phyloP scores from a whole-genome alignment of 2,329 filamentous ascomycete genomes.

The Chlorencoelia australis region DNA sequence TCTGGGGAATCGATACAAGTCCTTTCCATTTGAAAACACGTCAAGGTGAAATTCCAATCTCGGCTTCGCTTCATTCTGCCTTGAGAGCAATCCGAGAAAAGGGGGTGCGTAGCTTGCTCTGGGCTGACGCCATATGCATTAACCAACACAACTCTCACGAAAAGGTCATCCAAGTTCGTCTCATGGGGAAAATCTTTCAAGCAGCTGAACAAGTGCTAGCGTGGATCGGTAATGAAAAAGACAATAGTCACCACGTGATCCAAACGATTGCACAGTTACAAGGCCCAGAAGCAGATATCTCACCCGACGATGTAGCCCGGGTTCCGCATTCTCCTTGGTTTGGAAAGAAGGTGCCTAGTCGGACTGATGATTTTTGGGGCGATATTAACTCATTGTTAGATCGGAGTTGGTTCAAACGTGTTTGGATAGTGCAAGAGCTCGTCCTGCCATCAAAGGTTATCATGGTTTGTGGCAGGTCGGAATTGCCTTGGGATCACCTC shows the following conservation, averaged over 20 bases:
- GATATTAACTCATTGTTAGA: no score
- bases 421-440: slow-evolving; percentile 9
- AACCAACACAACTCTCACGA: slow-evolving; percentile 5
- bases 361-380: no score
- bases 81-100: background rate
- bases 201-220: background rate
- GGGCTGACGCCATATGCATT: slow-evolving; percentile 6
- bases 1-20: background rate
- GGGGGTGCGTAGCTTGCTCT: background rate
- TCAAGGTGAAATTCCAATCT: slow-evolving; percentile 1
- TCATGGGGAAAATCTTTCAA: slow-evolving; percentile 3
- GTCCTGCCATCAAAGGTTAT: no score
- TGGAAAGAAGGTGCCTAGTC: no score
- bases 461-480: no score
- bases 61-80: slow-evolving; percentile 1
- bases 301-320: background rate
- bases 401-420: no score
- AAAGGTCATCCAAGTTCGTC: slow-evolving; percentile 3
- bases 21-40: background rate
- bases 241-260: background rate
- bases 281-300: background rate
- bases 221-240: slow-evolving; percentile 2
- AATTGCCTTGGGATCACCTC: no score
- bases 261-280: background rate
- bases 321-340: background rate